Percentiles rank a stretch among this genome's conserved stretches.
phyloP scores from a whole-genome alignment of 83 land plant species.

The Picea abies region DNA sequence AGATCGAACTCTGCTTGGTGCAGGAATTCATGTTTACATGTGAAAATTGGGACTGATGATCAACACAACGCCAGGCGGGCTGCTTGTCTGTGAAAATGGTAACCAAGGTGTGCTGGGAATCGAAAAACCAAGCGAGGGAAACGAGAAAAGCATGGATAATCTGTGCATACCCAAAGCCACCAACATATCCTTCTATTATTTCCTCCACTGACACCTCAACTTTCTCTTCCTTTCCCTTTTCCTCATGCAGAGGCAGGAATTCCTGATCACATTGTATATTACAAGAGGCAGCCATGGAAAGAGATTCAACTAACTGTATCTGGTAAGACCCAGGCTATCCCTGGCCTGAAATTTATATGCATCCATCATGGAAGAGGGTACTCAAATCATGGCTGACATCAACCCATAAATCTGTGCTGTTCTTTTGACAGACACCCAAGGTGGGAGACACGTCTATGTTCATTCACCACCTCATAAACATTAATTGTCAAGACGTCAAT shows the following conservation, averaged over 20 bases:
- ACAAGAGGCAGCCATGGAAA: not conserved
- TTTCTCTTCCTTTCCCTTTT: constrained; percentile 11
- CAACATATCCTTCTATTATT: constrained; percentile 42
- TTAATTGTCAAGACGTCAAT: no score
- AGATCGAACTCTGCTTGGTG: constrained; percentile 15
- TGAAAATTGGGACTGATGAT: not conserved
- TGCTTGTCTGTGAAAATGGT: constrained; percentile 51
- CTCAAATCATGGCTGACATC: not conserved
- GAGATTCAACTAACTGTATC: not conserved
- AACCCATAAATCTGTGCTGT: not conserved
- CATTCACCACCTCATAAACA: not conserved
- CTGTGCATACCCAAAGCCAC: constrained; percentile 46
- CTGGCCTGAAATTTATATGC: not conserved
- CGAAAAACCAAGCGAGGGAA: constrained; percentile 50
- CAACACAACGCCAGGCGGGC: constrained; percentile 33
- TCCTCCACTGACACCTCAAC: constrained; percentile 34
- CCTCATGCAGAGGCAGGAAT: not conserved
- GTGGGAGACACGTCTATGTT: constrained; percentile 1
- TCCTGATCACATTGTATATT: not conserved
- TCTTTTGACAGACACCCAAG: not conserved
- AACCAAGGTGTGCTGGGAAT: constrained; percentile 48
- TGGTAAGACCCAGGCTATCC: not conserved
- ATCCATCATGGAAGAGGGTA: no score
- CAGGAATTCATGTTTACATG: not conserved
- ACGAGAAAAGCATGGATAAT: constrained; percentile 40